Conservation (phyloP, 139 green algal species). For the Picochlorum costavermella region DNA sequence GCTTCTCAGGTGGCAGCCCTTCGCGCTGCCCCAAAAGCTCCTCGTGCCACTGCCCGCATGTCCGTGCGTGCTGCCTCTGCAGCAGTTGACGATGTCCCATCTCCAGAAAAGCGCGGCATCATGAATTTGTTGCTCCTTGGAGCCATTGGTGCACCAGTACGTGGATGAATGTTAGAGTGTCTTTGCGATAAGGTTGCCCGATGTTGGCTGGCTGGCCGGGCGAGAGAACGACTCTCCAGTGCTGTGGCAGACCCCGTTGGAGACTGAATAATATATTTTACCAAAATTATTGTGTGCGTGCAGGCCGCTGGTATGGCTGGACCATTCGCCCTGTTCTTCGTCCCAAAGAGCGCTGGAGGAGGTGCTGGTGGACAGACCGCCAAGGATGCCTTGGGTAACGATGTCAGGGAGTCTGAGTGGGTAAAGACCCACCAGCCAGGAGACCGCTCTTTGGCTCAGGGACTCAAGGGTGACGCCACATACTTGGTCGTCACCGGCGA, state of each 20-base stretch:
- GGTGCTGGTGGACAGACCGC: slow-evolving; percentile 64
- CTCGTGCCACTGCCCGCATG: not conserved
- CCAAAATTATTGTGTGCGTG: not conserved
- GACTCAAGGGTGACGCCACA: slow-evolving; percentile 96
- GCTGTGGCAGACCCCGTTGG: too few species aligned
- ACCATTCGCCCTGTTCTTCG: slow-evolving; percentile 8
- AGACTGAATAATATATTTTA: too few species aligned
- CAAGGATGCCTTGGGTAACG: slow-evolving; percentile 95
- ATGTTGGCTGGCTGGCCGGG: too few species aligned
- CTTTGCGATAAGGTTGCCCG: too few species aligned
- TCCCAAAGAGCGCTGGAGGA: slow-evolving; percentile 25
- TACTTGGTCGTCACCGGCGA: slow-evolving; percentile 94
- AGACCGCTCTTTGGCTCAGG: slow-evolving; percentile 82
- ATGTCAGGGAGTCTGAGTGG: slow-evolving; percentile 76
- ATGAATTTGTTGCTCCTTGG: slow-evolving; percentile 14
- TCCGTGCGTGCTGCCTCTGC: slow-evolving; percentile 5
- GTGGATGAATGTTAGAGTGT: not conserved
- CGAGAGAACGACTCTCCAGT: too few species aligned
- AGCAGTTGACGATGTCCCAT: slow-evolving; percentile 10
- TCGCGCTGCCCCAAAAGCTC: not conserved
- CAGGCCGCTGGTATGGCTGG: slow-evolving; percentile 3
- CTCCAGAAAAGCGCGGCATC: slow-evolving; percentile 1
- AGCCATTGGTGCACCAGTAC: slow-evolving; percentile 11
- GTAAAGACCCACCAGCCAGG: slow-evolving; percentile 74
- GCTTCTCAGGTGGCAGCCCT: not conserved